phyloP scores from a whole-genome alignment of 345 rosid species.

The Populus simonii region DNA sequence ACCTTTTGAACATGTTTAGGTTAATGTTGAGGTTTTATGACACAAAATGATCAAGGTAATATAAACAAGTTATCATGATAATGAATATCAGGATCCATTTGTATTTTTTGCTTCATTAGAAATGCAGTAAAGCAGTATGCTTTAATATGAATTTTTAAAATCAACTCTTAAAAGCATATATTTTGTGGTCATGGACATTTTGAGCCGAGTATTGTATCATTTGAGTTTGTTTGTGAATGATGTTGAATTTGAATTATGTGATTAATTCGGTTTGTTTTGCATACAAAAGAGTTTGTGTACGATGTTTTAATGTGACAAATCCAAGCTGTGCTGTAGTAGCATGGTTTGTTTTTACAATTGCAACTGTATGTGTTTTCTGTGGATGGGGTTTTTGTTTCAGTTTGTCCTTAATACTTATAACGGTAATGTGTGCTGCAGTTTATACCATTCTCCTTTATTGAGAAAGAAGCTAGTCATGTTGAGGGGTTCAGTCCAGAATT shows the following conservation, averaged over 20 bases:
- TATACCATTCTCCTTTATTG: slow-evolving; percentile 93
- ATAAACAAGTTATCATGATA: not conserved
- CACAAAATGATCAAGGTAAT: not conserved
- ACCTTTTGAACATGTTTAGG: not conserved
- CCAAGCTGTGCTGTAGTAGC: not conserved
- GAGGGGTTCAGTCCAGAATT: slow-evolving; percentile 95
- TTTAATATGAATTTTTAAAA: too few species aligned
- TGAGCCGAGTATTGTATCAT: not conserved
- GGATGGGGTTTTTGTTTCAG: not conserved
- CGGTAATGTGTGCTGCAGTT: slow-evolving; percentile 36
- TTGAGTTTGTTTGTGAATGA: not conserved
- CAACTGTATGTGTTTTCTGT: not conserved
- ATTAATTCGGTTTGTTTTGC: not conserved
- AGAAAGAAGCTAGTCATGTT: slow-evolving; percentile 95
- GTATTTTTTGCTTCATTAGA: not conserved
- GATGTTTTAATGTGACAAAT: not conserved
- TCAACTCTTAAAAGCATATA: not conserved
- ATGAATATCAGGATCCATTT: not conserved
- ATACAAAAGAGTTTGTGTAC: not conserved
- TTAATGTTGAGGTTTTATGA: not conserved
- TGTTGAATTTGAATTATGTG: not conserved
- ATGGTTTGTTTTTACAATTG: not conserved
- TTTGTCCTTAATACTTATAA: not conserved
- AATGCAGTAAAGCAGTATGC: not conserved
- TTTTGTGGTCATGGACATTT: not conserved